Conservation (phyloP, 176 grass and related monocot genomes). For the Zea luxurians region DNA sequence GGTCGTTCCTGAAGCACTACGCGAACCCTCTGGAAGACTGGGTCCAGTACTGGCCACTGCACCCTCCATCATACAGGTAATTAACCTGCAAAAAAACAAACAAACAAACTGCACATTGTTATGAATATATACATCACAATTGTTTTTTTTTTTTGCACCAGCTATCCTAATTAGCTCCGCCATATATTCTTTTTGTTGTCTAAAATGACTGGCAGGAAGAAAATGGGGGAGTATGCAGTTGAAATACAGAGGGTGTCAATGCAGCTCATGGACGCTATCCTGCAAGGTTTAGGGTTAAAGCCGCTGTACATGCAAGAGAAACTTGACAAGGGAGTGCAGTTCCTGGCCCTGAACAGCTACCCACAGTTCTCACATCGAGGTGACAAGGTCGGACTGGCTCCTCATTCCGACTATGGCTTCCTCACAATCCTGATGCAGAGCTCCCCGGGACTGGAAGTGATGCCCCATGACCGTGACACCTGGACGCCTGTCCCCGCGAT, state of each 20-base stretch:
- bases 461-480: conserved; percentile 22
- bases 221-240: conserved; percentile 53
- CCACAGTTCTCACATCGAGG: conserved; percentile 17
- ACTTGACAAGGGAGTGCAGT: conserved; percentile 56
- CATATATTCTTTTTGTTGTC: background rate
- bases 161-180: conserved; percentile 2
- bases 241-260: conserved; percentile 51
- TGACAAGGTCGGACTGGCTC: conserved; percentile 48
- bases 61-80: conserved; percentile 64
- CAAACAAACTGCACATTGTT: background rate
- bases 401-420: conserved; percentile 73
- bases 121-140: background rate
- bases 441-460: conserved; percentile 64
- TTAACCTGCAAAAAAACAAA: background rate
- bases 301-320: conserved; percentile 52
- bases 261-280: conserved; percentile 53
- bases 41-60: conserved; percentile 59
- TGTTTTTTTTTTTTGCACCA: background rate
- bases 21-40: conserved; percentile 65
- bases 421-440: conserved; percentile 70
- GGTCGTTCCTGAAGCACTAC: conserved; percentile 76
- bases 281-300: conserved; percentile 60
- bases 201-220: conserved; percentile 41
- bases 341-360: conserved; percentile 67
- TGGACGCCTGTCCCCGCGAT: conserved; percentile 49